Evolutionary conservation across 331 rosid species (phyloP).

Genomic region (Spiraea crenata): DNA sequence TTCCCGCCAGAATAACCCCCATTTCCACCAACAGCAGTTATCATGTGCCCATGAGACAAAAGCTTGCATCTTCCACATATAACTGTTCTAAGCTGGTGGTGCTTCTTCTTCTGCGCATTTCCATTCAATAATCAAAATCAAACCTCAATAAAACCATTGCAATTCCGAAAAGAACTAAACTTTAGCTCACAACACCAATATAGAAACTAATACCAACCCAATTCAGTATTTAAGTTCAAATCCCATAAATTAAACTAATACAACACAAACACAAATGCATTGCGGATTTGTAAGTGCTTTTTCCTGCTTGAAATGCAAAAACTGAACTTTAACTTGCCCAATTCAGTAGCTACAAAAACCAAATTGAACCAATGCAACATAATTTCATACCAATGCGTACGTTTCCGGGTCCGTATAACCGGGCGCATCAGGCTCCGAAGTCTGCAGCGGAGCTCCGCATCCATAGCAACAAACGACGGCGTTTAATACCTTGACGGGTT

Average conservation of each 20-base stretch:
- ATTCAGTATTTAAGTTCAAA: too few relatives aligned
- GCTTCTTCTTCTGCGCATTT: slow-evolving; percentile 81
- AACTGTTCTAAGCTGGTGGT: slow-evolving; percentile 80
- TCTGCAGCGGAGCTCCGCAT: slow-evolving; percentile 92
- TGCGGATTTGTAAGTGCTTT: too few relatives aligned
- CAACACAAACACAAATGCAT: too few relatives aligned
- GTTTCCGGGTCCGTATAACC: slow-evolving; percentile 71
- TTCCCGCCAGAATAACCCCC: slow-evolving; percentile 96
- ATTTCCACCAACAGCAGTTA: slow-evolving; percentile 95
- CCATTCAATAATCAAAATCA: background rate
- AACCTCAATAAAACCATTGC: too few relatives aligned
- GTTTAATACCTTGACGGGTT: slow-evolving; percentile 41
- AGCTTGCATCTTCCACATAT: slow-evolving; percentile 82
- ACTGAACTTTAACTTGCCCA: background rate
- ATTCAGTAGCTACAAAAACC: background rate
- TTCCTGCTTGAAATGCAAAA: too few relatives aligned
- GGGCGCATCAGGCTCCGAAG: slow-evolving; percentile 63
- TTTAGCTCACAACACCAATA: too few relatives aligned
- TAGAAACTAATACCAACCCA: too few relatives aligned
- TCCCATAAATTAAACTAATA: too few relatives aligned
- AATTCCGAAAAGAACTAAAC: too few relatives aligned
- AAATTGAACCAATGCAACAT: background rate
- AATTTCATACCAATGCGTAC: slow-evolving; percentile 49
- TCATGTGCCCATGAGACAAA: slow-evolving; percentile 86
- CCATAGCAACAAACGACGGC: slow-evolving; percentile 69